These are phyloP conservation scores for Dendrobium catenatum DNA, from an alignment of 106 monocot genomes.

Conservation along the genomic window DNA sequence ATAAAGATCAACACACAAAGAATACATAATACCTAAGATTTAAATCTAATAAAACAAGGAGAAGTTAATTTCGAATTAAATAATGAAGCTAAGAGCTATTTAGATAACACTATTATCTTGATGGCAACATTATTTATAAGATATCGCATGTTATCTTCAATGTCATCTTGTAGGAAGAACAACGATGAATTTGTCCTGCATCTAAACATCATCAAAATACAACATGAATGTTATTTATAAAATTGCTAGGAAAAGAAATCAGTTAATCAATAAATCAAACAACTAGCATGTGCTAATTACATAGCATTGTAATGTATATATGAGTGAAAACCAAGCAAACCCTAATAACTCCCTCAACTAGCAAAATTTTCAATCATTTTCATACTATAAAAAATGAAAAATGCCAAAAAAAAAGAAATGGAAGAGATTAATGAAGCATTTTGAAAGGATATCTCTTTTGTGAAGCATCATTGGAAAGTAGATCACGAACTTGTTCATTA, in stretches of 20 bases:
- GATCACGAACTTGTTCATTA: slow-evolving; percentile 79
- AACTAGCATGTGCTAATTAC: neutral
- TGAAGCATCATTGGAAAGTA: slow-evolving; percentile 46
- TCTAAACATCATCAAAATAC: too few relatives aligned
- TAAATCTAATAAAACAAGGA: neutral
- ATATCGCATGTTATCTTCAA: neutral
- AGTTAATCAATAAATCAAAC: neutral
- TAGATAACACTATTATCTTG: neutral
- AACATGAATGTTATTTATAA: neutral
- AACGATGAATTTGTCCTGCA: too few relatives aligned
- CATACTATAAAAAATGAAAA: neutral
- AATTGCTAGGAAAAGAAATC: neutral
- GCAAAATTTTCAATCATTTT: neutral
- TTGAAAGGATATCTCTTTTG: slow-evolving; percentile 80
- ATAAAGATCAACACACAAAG: neutral
- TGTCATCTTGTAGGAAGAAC: neutral
- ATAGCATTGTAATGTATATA: neutral
- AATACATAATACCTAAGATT: neutral
- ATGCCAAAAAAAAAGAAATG: neutral
- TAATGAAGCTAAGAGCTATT: neutral
- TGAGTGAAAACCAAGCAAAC: neutral
- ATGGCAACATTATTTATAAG: neutral
- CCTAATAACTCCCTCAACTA: neutral
- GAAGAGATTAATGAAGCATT: neutral
- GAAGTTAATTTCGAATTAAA: neutral